phyloP scores from a whole-genome alignment of 192 early-diverging fungal species.

The Chytriomyces hyalinus region DNA sequence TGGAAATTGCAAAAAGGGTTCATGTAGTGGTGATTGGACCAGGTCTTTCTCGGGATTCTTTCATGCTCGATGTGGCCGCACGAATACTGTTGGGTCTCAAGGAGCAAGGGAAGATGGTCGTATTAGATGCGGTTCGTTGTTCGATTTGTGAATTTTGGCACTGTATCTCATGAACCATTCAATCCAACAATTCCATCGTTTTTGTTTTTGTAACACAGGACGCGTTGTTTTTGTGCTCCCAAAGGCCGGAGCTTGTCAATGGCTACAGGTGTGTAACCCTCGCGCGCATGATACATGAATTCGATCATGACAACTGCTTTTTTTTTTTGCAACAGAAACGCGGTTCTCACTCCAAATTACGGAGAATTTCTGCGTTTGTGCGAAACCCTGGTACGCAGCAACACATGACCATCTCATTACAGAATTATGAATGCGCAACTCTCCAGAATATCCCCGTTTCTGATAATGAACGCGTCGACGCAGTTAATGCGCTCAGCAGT shows the following conservation, averaged over 20 bases:
- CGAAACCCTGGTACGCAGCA: slow-evolving; percentile 4
- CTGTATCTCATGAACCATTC: background rate
- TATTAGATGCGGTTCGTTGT: slow-evolving; percentile 85
- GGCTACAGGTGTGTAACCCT: slow-evolving; percentile 62
- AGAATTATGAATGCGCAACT: too few species aligned
- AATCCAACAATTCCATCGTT: background rate
- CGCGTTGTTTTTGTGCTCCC: slow-evolving; percentile 77
- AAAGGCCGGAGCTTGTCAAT: slow-evolving; percentile 70
- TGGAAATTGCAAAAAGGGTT: slow-evolving; percentile 63
- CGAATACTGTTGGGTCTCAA: slow-evolving; percentile 72
- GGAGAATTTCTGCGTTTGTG: slow-evolving; percentile 27
- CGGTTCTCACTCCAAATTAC: slow-evolving; percentile 30
- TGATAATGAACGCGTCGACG: slow-evolving; percentile 44
- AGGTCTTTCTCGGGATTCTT: slow-evolving; percentile 79
- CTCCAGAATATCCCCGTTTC: background rate
- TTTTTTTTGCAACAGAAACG: slow-evolving; percentile 8
- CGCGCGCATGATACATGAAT: background rate
- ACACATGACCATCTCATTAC: too few species aligned
- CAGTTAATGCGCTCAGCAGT: slow-evolving; percentile 58
- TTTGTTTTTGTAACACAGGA: slow-evolving; percentile 58
- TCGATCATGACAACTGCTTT: background rate
- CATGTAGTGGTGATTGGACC: slow-evolving; percentile 92
- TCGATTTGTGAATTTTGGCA: background rate
- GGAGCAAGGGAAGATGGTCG: slow-evolving; percentile 67
- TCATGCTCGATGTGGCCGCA: slow-evolving; percentile 70